Evolutionary conservation across 78 protist species (phyloP).

Genomic region (Isochrysis galbana): DNA sequence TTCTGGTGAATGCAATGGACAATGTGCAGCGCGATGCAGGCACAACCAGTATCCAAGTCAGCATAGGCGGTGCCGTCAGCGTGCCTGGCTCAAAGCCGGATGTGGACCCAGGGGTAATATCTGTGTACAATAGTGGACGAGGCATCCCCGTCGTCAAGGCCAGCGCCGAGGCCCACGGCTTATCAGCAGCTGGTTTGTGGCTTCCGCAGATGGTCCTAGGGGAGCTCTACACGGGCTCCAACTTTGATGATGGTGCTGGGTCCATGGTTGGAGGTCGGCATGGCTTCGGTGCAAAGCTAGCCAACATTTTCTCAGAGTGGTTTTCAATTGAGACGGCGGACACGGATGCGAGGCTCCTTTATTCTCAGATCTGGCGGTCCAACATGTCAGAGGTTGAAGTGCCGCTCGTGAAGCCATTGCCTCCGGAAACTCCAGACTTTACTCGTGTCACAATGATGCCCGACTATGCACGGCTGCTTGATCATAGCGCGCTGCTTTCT

Average conservation of each 20-base stretch:
- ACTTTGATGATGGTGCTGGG: conserved; percentile 63
- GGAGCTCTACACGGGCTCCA: conserved; percentile 82
- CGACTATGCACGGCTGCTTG: conserved; percentile 28
- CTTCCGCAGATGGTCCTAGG: conserved; percentile 96
- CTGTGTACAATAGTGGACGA: conserved; percentile 86
- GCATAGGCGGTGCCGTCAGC: conserved; percentile 54
- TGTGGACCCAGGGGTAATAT: conserved; percentile 16
- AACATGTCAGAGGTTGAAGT: conserved; percentile 63
- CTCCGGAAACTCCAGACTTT: neutral
- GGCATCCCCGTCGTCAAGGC: conserved; percentile 96
- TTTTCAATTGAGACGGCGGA: conserved; percentile 68
- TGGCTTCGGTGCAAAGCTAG: conserved; percentile 97
- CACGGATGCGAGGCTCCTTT: neutral
- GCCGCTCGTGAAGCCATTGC: neutral
- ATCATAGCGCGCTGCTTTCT: too few species aligned
- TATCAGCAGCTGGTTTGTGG: conserved; percentile 70
- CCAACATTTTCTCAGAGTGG: conserved; percentile 89
- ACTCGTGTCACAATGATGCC: conserved; percentile 35
- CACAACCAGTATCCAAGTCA: conserved; percentile 74
- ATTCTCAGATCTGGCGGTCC: conserved; percentile 49
- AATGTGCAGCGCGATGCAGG: conserved; percentile 82
- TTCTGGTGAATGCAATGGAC: conserved; percentile 98
- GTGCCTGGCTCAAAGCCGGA: neutral
- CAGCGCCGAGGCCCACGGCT: neutral
- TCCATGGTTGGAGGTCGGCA: conserved; percentile 82